These are phyloP conservation scores for Russula brevipes DNA, from an alignment of 768 basidiomycete species.

Conservation along the genomic window DNA sequence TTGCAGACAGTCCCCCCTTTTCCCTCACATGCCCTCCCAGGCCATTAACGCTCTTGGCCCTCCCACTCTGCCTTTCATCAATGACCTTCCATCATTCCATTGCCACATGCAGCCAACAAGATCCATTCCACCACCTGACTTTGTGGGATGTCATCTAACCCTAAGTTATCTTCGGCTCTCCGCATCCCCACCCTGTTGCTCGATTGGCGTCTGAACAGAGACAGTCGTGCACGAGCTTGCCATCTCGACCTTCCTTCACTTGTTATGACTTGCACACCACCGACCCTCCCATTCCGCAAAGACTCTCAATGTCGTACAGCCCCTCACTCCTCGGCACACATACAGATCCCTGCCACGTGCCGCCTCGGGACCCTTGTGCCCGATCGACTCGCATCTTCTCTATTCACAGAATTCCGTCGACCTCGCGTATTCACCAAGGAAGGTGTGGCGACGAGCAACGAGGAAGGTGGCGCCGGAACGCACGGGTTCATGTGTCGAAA, in stretches of 20 bases:
- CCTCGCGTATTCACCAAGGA: constrained; percentile 4
- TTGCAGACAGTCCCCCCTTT: background rate
- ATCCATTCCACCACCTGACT: constrained; percentile 15
- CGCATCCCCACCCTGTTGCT: constrained; percentile 3
- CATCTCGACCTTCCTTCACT: constrained; percentile 9
- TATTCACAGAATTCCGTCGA: constrained; percentile 5
- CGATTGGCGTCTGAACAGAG: constrained; percentile 8
- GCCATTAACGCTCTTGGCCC: constrained; percentile 16
- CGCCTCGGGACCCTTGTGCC: constrained; percentile 22
- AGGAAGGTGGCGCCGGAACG: constrained; percentile 24
- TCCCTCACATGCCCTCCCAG: constrained; percentile 13
- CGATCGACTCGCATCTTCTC: background rate
- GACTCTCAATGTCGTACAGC: background rate
- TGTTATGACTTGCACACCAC: constrained; percentile 15
- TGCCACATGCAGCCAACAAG: constrained; percentile 18
- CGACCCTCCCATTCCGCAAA: constrained; percentile 8
- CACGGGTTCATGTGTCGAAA: constrained; percentile 6
- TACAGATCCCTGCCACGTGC: constrained; percentile 17
- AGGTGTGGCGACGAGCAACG: constrained; percentile 7
- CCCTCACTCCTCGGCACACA: background rate
- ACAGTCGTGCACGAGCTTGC: background rate
- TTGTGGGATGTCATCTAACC: constrained; percentile 24
- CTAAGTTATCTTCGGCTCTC: constrained; percentile 21
- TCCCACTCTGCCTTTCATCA: constrained; percentile 3
- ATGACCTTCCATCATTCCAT: constrained; percentile 11